Conservation (phyloP, 75 land plant species). For the Gnetum montanum region DNA sequence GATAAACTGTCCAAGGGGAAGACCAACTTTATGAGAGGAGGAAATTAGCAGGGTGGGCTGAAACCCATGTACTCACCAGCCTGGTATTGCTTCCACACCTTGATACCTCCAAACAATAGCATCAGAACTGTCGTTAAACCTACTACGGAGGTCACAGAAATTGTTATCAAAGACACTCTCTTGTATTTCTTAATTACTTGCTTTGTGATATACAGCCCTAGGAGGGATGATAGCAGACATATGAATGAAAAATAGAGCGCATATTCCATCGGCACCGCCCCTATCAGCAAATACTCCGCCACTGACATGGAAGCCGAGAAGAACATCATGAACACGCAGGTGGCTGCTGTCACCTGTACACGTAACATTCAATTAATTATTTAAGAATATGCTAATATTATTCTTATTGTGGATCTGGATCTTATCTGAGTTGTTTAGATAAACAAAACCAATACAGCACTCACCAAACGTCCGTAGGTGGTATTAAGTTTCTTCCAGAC, state of each 20-base stretch:
- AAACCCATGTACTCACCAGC: slow-evolving; percentile 69
- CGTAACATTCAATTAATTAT: not conserved
- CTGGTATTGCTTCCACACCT: slow-evolving; percentile 47
- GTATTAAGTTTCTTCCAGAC: too few species aligned
- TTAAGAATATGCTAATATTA: not conserved
- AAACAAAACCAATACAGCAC: not conserved
- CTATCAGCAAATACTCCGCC: slow-evolving; percentile 64
- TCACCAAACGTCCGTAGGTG: too few species aligned
- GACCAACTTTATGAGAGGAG: too few species aligned
- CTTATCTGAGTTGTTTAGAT: not conserved
- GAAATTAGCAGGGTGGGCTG: slow-evolving; percentile 48
- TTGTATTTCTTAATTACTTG: slow-evolving; percentile 39
- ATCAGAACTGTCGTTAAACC: slow-evolving; percentile 61
- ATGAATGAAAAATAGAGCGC: slow-evolving; percentile 38
- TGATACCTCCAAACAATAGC: slow-evolving; percentile 45
- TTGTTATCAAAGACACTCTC: slow-evolving; percentile 65
- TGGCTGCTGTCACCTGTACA: slow-evolving; percentile 72
- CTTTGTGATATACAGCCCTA: slow-evolving; percentile 57
- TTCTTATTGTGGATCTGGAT: not conserved
- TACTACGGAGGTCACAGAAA: slow-evolving; percentile 61
- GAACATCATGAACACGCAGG: slow-evolving; percentile 72
- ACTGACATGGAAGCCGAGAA: slow-evolving; percentile 83
- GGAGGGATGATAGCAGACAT: slow-evolving; percentile 43
- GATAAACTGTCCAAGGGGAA: too few species aligned
- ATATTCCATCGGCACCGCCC: slow-evolving; percentile 39